Percentiles rank a stretch among this genome's conserved stretches.
These are phyloP conservation scores for Carex myosuroides DNA, from an alignment of 176 grass and related monocot species.

Conservation along the genomic window DNA sequence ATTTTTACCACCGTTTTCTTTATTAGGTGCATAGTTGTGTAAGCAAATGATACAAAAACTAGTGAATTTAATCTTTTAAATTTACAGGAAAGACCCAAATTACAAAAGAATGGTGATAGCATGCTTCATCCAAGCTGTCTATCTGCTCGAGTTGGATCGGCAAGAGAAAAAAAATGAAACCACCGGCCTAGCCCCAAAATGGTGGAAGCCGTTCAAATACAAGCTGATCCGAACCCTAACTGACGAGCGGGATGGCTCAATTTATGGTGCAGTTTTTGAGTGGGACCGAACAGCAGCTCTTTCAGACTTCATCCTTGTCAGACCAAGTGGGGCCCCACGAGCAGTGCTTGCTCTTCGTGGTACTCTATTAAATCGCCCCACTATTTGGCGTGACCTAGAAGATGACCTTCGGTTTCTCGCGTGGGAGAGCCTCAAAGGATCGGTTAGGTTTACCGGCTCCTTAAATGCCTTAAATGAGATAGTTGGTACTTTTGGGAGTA, in stretches of 20 bases:
- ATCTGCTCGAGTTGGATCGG: conserved; percentile 82
- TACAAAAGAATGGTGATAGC: conserved; percentile 73
- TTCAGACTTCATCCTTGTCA: conserved; percentile 33
- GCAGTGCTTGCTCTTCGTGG: conserved; percentile 60
- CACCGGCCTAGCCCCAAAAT: conserved; percentile 49
- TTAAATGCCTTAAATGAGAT: conserved; percentile 40
- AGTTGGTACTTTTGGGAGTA: conserved; percentile 24
- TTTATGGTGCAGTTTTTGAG: conserved; percentile 75
- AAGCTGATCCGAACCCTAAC: conserved; percentile 36
- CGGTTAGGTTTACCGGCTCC: conserved; percentile 56
- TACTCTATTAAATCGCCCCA: conserved; percentile 46
- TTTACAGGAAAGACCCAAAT: conserved; percentile 65
- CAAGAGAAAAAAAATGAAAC: conserved; percentile 51
- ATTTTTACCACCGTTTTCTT: neutral
- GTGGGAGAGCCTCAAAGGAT: conserved; percentile 77
- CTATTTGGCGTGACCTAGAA: conserved; percentile 42
- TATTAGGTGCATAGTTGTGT: neutral
- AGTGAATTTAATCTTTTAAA: neutral
- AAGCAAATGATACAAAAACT: neutral
- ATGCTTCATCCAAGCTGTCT: conserved; percentile 77
- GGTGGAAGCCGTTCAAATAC: conserved; percentile 89
- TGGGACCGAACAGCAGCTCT: conserved; percentile 64
- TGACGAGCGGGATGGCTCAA: conserved; percentile 64
- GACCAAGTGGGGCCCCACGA: conserved; percentile 49
- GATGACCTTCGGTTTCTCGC: conserved; percentile 75